A percentile compares a stretch with the other conserved stretches of the same genome.
These are phyloP conservation scores for Zygosaccharomyces pseudobailii DNA, from an alignment of 1,139 yeast genomes.

Conservation along the genomic window DNA sequence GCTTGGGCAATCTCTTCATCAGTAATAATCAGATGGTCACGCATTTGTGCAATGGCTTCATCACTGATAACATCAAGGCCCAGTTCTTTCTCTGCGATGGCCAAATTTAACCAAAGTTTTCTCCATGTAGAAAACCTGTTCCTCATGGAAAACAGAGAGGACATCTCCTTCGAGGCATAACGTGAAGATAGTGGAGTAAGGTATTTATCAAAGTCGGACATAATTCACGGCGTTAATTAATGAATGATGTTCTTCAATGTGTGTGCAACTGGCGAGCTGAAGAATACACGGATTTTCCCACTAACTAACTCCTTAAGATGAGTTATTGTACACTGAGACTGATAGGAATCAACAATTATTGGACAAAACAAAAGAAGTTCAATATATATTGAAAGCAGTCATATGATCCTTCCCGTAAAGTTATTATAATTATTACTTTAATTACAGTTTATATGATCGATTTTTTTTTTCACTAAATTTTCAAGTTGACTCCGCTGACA, in stretches of 20 bases:
- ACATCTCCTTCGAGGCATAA: slow-evolving; percentile 97
- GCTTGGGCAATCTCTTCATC: slow-evolving; percentile 92
- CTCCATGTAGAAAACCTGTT: slow-evolving; percentile 98
- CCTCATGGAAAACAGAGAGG: slow-evolving; percentile 82
- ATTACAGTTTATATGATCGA: slow-evolving; percentile 2
- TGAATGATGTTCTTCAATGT: not conserved
- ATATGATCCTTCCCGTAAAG: not conserved
- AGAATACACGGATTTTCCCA: too few relatives aligned
- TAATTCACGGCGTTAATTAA: slow-evolving; percentile 11
- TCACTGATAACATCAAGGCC: slow-evolving; percentile 82
- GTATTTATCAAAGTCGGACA: slow-evolving; percentile 63
- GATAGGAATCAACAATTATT: too few relatives aligned
- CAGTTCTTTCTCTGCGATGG: slow-evolving; percentile 89
- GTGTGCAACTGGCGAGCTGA: too few relatives aligned
- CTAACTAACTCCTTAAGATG: too few relatives aligned
- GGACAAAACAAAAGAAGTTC: too few relatives aligned
- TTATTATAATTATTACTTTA: not conserved
- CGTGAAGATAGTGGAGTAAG: slow-evolving; percentile 92
- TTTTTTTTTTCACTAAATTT: slow-evolving; percentile 1
- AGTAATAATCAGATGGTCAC: slow-evolving; percentile 68
- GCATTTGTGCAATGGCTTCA: slow-evolving; percentile 87
- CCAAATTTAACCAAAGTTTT: slow-evolving; percentile 91
- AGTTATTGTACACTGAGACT: too few relatives aligned
- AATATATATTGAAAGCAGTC: not conserved
- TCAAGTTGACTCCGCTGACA: slow-evolving; percentile 13